Conservation (phyloP, 2,329 filamentous ascomycete species). For the Aotearoamyces nothofagi region DNA sequence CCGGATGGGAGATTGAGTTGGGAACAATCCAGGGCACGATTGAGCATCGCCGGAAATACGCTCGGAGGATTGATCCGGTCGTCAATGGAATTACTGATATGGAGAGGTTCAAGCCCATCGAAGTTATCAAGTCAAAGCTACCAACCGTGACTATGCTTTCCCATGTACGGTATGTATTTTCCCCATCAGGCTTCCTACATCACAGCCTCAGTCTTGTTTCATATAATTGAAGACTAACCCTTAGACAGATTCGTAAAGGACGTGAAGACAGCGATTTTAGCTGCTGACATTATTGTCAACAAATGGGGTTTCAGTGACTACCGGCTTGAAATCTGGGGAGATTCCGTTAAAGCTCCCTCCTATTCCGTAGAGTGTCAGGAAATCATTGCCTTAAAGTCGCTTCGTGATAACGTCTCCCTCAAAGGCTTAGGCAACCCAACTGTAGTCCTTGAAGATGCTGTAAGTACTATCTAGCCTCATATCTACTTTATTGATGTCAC, state of each 20-base stretch:
- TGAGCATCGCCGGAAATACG: slow-evolving; percentile 39
- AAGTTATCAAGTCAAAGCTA: slow-evolving; percentile 38
- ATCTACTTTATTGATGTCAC: too few relatives aligned
- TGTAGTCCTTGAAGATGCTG: slow-evolving; percentile 24
- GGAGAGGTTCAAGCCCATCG: slow-evolving; percentile 42
- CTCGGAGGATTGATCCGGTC: slow-evolving; percentile 45
- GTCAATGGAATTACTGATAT: slow-evolving; percentile 51
- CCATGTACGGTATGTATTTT: slow-evolving; percentile 29
- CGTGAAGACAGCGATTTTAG: slow-evolving; percentile 47
- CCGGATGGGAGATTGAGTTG: slow-evolving; percentile 47
- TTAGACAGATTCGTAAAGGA: slow-evolving; percentile 33
- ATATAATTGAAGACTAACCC: neutral
- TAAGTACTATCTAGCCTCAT: too few relatives aligned
- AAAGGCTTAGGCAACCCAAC: slow-evolving; percentile 26
- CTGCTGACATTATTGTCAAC: slow-evolving; percentile 50
- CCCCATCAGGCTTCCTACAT: too few relatives aligned
- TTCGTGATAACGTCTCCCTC: slow-evolving; percentile 14
- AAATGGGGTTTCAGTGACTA: slow-evolving; percentile 52
- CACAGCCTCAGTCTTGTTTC: neutral
- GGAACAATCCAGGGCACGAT: slow-evolving; percentile 40
- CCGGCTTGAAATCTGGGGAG: slow-evolving; percentile 45
- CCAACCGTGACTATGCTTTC: slow-evolving; percentile 53
- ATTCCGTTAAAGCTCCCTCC: slow-evolving; percentile 44
- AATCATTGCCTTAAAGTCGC: slow-evolving; percentile 17
- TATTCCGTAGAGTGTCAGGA: slow-evolving; percentile 43